Conservation (phyloP, 139 green algal genomes). For the Chlamydomonas asymmetrica region DNA sequence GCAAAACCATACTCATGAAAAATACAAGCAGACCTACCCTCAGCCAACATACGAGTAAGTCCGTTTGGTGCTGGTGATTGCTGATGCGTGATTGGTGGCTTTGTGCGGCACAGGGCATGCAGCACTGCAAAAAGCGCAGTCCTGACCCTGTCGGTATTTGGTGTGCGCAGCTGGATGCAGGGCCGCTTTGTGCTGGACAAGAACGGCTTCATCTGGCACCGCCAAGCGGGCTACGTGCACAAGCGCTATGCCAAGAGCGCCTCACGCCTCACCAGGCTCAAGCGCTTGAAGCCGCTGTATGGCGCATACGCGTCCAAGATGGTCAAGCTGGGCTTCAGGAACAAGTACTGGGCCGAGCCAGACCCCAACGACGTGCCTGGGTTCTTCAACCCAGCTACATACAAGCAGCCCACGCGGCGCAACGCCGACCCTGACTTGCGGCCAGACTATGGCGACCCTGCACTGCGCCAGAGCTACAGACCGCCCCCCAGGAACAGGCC, state of each 20-base stretch:
- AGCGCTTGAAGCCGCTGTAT: conserved; percentile 28
- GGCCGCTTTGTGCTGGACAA: conserved; percentile 34
- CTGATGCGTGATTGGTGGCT: not conserved
- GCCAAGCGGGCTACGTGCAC: conserved; percentile 28
- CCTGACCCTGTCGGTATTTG: not conserved
- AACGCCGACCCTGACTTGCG: not conserved
- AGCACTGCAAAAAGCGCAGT: too few relatives aligned
- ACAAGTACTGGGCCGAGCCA: conserved; percentile 27
- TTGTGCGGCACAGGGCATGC: not conserved
- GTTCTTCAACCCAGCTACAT: not conserved
- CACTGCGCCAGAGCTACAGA: conserved; percentile 21
- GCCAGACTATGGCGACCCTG: conserved; percentile 10
- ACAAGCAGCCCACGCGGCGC: not conserved
- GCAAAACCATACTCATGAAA: conserved; percentile 38
- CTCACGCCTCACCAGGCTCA: conserved; percentile 10
- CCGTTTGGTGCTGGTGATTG: too few relatives aligned
- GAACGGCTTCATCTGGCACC: conserved; percentile 33
- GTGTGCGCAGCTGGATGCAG: conserved; percentile 22
- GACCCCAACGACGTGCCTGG: conserved; percentile 18
- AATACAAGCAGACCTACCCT: conserved; percentile 28
- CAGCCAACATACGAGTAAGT: conserved; percentile 36
- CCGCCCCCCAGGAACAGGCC: not conserved
- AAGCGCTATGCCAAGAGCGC: conserved; percentile 8
- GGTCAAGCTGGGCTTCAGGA: conserved; percentile 13
- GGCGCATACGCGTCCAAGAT: conserved; percentile 14